Conservation (phyloP, 495 filamentous ascomycete species). For the Penicillium bovifimosum region DNA sequence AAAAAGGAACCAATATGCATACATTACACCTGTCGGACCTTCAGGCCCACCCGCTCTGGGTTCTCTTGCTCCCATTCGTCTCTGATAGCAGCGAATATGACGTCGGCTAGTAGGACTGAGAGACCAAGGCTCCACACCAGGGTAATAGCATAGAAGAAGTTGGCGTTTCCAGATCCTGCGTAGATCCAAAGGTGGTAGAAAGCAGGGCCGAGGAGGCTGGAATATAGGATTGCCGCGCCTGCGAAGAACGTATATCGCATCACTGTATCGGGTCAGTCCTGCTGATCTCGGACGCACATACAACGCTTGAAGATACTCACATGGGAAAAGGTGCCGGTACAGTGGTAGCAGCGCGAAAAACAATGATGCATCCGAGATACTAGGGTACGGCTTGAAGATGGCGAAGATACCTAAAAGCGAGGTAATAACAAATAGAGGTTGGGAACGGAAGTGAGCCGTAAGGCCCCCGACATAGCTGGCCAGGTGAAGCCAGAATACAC, state of each 20-base stretch:
- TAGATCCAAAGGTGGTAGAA: constrained; percentile 99
- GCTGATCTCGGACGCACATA: background rate
- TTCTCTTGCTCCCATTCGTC: constrained; percentile 94
- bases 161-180: constrained; percentile 93
- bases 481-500: constrained; percentile 95
- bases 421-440: constrained; percentile 80
- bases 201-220: constrained; percentile 81
- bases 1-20: background rate
- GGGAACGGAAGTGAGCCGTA: constrained; percentile 68
- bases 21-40: constrained; percentile 74
- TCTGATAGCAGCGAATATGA: constrained; percentile 77
- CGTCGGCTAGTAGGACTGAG: constrained; percentile 74
- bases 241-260: constrained; percentile 93
- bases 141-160: constrained; percentile 99
- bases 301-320: constrained; percentile 42
- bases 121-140: constrained; percentile 91
- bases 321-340: constrained; percentile 89
- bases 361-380: constrained; percentile 77
- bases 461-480: constrained; percentile 81
- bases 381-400: constrained; percentile 95
- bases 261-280: constrained; percentile 43
- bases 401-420: constrained; percentile 80
- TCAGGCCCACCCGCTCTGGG: constrained; percentile 81
- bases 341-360: constrained; percentile 79
- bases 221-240: constrained; percentile 74